Conservation (phyloP, 2,329 filamentous ascomycete genomes). For the Colletotrichum spinosum region DNA sequence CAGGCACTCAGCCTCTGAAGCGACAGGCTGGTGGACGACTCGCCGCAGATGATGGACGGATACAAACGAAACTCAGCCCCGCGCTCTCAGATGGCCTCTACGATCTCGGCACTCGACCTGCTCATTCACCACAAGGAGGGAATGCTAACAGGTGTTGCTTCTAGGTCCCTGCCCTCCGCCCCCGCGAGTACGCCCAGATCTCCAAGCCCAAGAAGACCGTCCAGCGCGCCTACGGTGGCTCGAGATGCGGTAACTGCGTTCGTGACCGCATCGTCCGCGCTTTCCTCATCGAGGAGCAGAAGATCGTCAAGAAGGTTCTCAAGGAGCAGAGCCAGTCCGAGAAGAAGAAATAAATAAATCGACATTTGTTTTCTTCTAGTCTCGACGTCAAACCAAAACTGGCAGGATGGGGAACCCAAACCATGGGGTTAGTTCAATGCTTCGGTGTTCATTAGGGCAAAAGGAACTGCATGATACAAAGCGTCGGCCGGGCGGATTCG, state of each 20-base stretch:
- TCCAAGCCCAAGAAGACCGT: conserved; percentile 99
- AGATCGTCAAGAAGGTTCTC: conserved; percentile 99
- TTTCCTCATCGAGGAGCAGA: conserved; percentile 99
- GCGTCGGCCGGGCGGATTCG: conserved; percentile 41
- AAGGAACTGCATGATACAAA: conserved; percentile 62
- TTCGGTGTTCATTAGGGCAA: conserved; percentile 65
- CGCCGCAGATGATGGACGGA: not conserved
- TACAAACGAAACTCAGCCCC: not conserved
- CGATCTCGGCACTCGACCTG: conserved; percentile 3
- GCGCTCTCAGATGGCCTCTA: conserved; percentile 23
- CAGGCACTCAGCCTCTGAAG: not conserved
- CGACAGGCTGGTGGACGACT: not conserved
- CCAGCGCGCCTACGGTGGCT: conserved; percentile 97
- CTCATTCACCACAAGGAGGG: not conserved
- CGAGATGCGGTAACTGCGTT: conserved; percentile 98
- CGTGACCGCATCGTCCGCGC: conserved; percentile 97
- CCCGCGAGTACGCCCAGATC: conserved; percentile 96
- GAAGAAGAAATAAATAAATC: conserved; percentile 74
- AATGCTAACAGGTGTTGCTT: conserved; percentile 9
- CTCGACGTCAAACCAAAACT: conserved; percentile 35
- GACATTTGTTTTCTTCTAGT: conserved; percentile 36
- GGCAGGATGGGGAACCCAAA: conserved; percentile 42
- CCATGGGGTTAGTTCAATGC: conserved; percentile 59
- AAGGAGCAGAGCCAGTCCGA: conserved; percentile 91
- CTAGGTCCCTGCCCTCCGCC: conserved; percentile 94